Evolutionary conservation across 805 yeast species (phyloP), one percentile per base, ranked within the genome.

Genomic region (Teunomyces lycoperdinae): DNA sequence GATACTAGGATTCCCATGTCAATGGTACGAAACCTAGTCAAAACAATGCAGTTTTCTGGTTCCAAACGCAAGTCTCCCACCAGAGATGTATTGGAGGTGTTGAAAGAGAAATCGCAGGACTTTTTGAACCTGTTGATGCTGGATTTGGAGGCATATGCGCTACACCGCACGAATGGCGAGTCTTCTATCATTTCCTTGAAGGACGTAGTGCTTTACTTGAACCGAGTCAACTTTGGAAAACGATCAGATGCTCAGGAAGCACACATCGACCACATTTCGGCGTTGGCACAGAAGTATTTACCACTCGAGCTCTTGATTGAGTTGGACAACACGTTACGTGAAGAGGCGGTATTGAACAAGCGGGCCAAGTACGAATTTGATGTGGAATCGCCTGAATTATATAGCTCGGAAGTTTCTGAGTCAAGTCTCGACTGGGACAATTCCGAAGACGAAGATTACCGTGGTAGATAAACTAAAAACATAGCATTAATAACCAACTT

Each of bases 131-230:
- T 58, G 14, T 43, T 72, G n/a, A 58, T 68, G 52, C 31, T 44
- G 3, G 76, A 71, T 47, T 55, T 72, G 45, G 59, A 58, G 31
- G 71, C 71, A 3, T 72, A 68, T 53, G 70, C 74, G 11, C 49
- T 48, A 7, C 77, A 72, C 51, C 28, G 57, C 11, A 42, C 46
- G 0, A 26, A 29, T 5, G 54, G 64, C 13, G 56, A 61, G 14
- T 52, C 67, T 9, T 55, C 61, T 20, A 53, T 53, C 5, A 66
- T 72, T n/a, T 55, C 56, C 39, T 56, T 71, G 39, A 58, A 56
- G 14, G 77, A 72, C 52, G 70, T 68, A 1, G 46, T 71, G n/a
- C 55, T 72, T 29, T 66, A 57, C 38, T 48, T 71, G 42, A 64
- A 67, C 38, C 51, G 75, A 30, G 55, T 70, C 16, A 62, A 61